Evolutionary conservation across 345 rosid species (phyloP).

Genomic region (Gossypium turneri): DNA sequence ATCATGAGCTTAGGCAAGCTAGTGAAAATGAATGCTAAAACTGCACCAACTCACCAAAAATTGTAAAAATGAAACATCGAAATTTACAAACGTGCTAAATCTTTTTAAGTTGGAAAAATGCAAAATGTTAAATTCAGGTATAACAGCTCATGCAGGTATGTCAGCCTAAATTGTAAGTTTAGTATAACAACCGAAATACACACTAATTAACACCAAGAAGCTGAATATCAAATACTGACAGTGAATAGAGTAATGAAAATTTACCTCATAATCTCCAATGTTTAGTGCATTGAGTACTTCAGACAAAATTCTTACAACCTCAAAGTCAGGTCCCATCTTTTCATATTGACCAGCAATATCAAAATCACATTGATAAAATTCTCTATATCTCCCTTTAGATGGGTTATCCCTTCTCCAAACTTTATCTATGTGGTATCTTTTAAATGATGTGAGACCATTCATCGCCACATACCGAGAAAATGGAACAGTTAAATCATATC

Average conservation of each 20-base stretch:
- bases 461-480: slow-evolving; percentile 90
- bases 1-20: background rate
- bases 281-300: slow-evolving; percentile 75
- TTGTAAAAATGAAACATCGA: background rate
- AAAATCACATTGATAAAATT: slow-evolving; percentile 95
- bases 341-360: slow-evolving; percentile 87
- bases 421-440: slow-evolving; percentile 85
- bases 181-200: background rate
- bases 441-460: slow-evolving; percentile 78
- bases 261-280: slow-evolving; percentile 90
- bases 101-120: background rate
- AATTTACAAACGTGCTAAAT: background rate
- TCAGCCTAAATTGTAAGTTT: background rate
- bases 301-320: slow-evolving; percentile 63
- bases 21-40: background rate
- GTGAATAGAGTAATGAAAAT: background rate
- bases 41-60: background rate
- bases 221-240: background rate
- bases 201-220: background rate
- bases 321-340: slow-evolving; percentile 95
- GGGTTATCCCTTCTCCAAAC: slow-evolving; percentile 95
- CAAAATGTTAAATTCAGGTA: background rate
- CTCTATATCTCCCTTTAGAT: slow-evolving; percentile 89
- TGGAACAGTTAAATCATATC: slow-evolving; percentile 93
- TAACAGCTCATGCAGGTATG: background rate